phyloP scores from a whole-genome alignment of 148 eudicot genomes.

The Limonium bicolor region DNA sequence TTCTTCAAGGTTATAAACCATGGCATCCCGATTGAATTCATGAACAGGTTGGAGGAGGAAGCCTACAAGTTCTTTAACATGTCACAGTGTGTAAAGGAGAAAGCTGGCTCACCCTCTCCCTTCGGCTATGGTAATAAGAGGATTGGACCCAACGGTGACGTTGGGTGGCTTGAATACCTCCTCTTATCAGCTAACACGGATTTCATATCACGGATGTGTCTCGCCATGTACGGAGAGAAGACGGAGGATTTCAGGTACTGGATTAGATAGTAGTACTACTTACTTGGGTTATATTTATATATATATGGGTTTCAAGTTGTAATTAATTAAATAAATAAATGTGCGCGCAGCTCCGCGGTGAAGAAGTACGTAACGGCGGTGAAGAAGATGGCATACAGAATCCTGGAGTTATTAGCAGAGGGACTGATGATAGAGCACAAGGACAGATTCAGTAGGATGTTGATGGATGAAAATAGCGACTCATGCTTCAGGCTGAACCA shows the following conservation, averaged over 20 bases:
- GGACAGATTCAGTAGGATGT: constrained; percentile 17
- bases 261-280: background rate
- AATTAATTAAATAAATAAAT: background rate
- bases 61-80: constrained; percentile 35
- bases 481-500: no score
- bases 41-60: constrained; percentile 27
- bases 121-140: constrained; percentile 53
- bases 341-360: no score
- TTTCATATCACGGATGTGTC: constrained; percentile 2
- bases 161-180: constrained; percentile 72
- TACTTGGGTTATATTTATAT: background rate
- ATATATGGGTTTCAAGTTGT: background rate
- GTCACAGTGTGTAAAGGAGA: constrained; percentile 23
- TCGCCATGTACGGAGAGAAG: no score
- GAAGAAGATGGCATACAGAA: no score
- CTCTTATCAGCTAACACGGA: constrained; percentile 15
- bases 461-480: no score
- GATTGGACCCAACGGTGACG: constrained; percentile 56
- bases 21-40: constrained; percentile 24
- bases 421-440: constrained; percentile 15
- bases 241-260: no score
- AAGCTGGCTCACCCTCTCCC: constrained; percentile 21
- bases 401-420: no score
- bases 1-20: constrained; percentile 61
- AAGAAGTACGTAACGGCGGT: no score